A percentile compares a stretch with the other conserved stretches of the same genome.
Evolutionary conservation across 2,329 filamentous ascomycete genomes (phyloP).

Genomic region (Apiospora pterosperma): DNA sequence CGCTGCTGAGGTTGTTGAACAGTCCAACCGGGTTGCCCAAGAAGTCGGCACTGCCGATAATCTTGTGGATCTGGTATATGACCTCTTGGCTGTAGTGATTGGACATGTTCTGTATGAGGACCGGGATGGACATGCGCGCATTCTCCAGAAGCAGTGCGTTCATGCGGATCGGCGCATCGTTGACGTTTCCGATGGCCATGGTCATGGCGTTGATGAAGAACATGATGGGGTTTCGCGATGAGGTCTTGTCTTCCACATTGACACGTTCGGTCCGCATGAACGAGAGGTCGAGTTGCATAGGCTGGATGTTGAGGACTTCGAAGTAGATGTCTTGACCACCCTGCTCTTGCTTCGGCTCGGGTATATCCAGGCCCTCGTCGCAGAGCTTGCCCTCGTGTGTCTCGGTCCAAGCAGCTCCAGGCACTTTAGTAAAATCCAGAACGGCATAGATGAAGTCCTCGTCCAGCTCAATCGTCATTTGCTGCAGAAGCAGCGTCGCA

Average conservation of each 20-base stretch:
- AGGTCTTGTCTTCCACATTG: conserved; percentile 92
- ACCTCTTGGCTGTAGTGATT: conserved; percentile 97
- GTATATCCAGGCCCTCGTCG: conserved; percentile 86
- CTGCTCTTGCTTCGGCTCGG: conserved; percentile 82
- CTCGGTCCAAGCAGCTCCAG: conserved; percentile 83
- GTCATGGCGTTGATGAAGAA: conserved; percentile 98
- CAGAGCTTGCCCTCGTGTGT: conserved; percentile 77
- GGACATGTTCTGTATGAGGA: conserved; percentile 80
- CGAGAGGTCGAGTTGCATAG: conserved; percentile 95
- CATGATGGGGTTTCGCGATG: conserved; percentile 91
- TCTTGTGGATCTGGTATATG: conserved; percentile 93
- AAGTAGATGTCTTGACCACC: conserved; percentile 96
- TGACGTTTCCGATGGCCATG: conserved; percentile 99
- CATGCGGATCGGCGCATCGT: conserved; percentile 90
- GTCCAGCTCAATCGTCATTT: conserved; percentile 97
- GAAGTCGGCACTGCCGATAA: conserved; percentile 95
- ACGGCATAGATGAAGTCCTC: conserved; percentile 98
- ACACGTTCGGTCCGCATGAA: conserved; percentile 96
- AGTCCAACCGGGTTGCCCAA: conserved; percentile 94
- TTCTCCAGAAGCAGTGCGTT: conserved; percentile 96
- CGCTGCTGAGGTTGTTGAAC: conserved; percentile 97
- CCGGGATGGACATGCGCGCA: conserved; percentile 80
- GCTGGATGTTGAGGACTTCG: conserved; percentile 92
- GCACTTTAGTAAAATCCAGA: conserved; percentile 90
- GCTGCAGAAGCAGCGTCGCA: conserved; percentile 86